Evolutionary conservation across 2,329 filamentous ascomycete species (phyloP).

Genomic region (Botrytis fragariae): DNA sequence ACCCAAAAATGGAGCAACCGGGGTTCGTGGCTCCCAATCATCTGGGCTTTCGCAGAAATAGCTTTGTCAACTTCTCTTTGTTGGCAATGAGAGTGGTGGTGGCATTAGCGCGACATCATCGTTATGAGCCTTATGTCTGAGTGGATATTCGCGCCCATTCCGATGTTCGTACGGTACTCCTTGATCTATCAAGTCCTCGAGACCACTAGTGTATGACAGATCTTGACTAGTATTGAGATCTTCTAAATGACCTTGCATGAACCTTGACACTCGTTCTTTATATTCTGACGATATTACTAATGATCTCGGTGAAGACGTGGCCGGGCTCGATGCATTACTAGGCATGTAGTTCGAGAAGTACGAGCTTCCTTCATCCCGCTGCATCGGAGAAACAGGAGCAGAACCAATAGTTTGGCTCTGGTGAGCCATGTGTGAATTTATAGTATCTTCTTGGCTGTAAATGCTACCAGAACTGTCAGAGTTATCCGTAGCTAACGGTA

Average conservation of each 20-base stretch:
- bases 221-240: neutral
- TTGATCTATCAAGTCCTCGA: constrained; percentile 21
- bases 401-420: neutral
- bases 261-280: constrained; percentile 6
- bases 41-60: constrained; percentile 10
- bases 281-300: constrained; percentile 11
- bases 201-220: neutral
- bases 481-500: constrained; percentile 3
- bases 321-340: neutral
- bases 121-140: neutral
- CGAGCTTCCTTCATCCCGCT: neutral
- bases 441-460: constrained; percentile 9
- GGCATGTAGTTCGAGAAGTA: neutral
- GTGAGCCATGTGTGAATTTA: neutral
- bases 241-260: constrained; percentile 3
- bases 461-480: constrained; percentile 20
- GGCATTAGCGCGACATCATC: constrained; percentile 8
- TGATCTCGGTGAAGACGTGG: neutral
- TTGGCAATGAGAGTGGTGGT: constrained; percentile 5
- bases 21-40: neutral
- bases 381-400: neutral
- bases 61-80: constrained; percentile 4
- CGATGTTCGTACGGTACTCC: constrained; percentile 17
- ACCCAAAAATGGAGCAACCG: neutral
- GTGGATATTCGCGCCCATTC: neutral